Base-by-base conservation (phyloP, 805 yeast genomes). In the Maudiozyma saulgeensis region DNA sequence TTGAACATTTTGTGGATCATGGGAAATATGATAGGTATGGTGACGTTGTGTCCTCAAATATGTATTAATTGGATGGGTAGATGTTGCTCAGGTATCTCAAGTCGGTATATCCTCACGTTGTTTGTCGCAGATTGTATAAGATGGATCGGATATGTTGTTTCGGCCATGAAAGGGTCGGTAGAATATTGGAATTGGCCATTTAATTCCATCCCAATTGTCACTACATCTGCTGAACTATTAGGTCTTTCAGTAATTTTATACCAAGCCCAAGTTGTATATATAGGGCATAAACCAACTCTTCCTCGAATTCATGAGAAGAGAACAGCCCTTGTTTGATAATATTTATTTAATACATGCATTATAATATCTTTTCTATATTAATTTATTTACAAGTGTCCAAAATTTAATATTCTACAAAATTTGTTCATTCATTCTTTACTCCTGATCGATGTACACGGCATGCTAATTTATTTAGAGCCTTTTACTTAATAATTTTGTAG, bases 401-500 rank as follows among this genome's bases (percentile, higher is more conserved):
- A 8, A 28, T 11, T 28, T 28, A 28, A 28, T 28, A 28, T 28
- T 28, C 32, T 28, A 28, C 32, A 6, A 28, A 4, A 28, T 28
- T 28, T 11, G 6, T 28, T 3, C 2, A 28, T 28, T 28, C 6
- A 28, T 28, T 9, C 3, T 9, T 28, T 28, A 6, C 12, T 28
- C 9, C 32, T 11, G 32, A 8, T 28, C 32, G 32, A 11, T 28
- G 12, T 11, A 2, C 32, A 28, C 12, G 32, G 12, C 12, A 28
- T 16, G 15, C 25, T 21, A 15, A n/a, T 15, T 18, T 2, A 38
- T 19, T 26, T 15, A 76, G n/a, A 84, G 63, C 63, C 77, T 76
- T 7, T 77, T 80, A 0, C 86, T 82, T 19, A 85, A 59, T 12
- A 83, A 50, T 44, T 72, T 77, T n/a, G 89, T 77, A 1, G 89